Evolutionary conservation across 208 protist genomes (phyloP).

Genomic region (Leishmania amazonensis): DNA sequence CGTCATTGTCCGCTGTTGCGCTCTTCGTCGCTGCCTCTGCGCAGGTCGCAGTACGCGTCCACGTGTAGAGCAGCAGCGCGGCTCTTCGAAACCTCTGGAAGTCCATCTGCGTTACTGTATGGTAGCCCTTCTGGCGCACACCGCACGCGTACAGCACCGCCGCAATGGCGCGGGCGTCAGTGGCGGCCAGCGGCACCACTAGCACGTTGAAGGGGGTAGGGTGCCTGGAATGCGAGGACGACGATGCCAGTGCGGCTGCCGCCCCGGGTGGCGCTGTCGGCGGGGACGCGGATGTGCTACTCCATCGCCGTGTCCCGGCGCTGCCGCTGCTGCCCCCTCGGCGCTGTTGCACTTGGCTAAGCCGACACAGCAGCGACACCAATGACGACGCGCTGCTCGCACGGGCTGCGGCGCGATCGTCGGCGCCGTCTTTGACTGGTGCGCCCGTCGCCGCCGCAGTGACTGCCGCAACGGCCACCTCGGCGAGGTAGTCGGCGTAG

Average conservation of each 20-base stretch:
- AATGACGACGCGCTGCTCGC: not conserved
- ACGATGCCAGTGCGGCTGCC: not conserved
- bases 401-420: not conserved
- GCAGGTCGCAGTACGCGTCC: constrained; percentile 23
- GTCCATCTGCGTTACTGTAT: constrained; percentile 43
- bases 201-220: not conserved
- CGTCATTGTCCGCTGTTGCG: constrained; percentile 3
- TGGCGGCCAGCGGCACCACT: constrained; percentile 27
- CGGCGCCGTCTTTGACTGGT: not conserved
- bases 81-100: constrained; percentile 68
- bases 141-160: constrained; percentile 54
- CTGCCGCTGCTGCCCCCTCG: not conserved
- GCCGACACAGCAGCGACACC: constrained; percentile 2
- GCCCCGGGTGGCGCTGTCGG: not conserved
- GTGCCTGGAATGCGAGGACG: not conserved
- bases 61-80: constrained; percentile 59
- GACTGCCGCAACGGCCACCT: not conserved
- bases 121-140: constrained; percentile 56
- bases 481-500: constrained; percentile 27
- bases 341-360: constrained; percentile 19
- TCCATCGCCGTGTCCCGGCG: not conserved
- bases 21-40: not conserved
- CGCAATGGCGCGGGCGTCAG: constrained; percentile 52
- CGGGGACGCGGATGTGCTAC: not conserved
- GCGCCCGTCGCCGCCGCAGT: not conserved